Evolutionary conservation across 164 flowering plant species (phyloP).

Genomic region (Amborella trichopoda): DNA sequence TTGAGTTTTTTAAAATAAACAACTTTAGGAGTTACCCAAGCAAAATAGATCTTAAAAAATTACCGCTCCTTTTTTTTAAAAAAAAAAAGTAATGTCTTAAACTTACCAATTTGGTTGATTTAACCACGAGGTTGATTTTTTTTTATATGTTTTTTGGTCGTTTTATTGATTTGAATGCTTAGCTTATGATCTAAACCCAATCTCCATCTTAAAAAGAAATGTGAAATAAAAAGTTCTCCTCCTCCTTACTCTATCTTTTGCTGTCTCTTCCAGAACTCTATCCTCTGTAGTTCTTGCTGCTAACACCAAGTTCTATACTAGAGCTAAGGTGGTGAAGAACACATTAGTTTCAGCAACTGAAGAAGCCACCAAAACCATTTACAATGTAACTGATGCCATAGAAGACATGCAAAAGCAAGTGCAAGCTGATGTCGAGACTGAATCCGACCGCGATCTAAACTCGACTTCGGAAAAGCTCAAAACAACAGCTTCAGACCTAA

Average conservation of each 20-base stretch:
- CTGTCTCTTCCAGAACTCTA: conserved; percentile 45
- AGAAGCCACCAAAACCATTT: conserved; percentile 51
- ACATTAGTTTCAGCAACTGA: conserved; percentile 59
- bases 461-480: conserved; percentile 44
- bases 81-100: too few species aligned
- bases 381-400: conserved; percentile 64
- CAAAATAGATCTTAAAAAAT: too few species aligned
- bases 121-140: too few species aligned
- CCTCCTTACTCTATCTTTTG: neutral
- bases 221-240: neutral
- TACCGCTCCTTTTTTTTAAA: too few species aligned
- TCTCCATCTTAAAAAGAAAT: neutral
- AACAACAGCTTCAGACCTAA: conserved; percentile 37
- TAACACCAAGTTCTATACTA: conserved; percentile 45
- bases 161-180: too few species aligned
- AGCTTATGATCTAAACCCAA: too few species aligned
- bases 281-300: conserved; percentile 68
- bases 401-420: conserved; percentile 28
- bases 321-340: conserved; percentile 41
- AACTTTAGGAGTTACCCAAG: too few species aligned
- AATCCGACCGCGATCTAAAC: conserved; percentile 31
- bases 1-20: too few species aligned
- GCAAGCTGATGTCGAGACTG: conserved; percentile 6
- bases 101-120: too few species aligned
- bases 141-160: too few species aligned